phyloP scores from a whole-genome alignment of 2,329 filamentous ascomycete species.

The Alternaria novae-zelandiae region DNA sequence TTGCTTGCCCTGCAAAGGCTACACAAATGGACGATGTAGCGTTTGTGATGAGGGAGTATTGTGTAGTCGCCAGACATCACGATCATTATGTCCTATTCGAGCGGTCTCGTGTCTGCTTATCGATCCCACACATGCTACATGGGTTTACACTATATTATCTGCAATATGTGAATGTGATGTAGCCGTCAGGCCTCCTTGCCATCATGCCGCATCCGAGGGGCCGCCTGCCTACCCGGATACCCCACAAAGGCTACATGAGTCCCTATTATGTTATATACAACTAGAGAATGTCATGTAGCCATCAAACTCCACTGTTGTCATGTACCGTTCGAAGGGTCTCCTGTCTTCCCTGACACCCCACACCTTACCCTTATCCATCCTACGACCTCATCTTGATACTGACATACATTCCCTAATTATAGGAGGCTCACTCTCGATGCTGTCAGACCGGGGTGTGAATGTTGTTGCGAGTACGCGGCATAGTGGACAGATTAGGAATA shows the following conservation, averaged over 20 bases:
- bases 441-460: background rate
- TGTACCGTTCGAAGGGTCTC: background rate
- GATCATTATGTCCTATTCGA: fast-evolving
- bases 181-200: background rate
- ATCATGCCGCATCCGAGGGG: background rate
- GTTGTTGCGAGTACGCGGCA: background rate
- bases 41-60: background rate
- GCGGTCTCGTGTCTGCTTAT: background rate
- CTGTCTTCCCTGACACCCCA: background rate
- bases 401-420: background rate
- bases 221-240: background rate
- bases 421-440: background rate
- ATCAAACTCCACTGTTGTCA: background rate
- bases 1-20: fast-evolving
- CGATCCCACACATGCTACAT: background rate
- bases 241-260: background rate
- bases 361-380: background rate
- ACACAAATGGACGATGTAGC: background rate
- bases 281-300: background rate
- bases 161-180: background rate
- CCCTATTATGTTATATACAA: background rate
- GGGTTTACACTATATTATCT: background rate
- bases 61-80: background rate
- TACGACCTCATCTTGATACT: background rate
- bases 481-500: background rate